Conservation (phyloP, 129 eudicot species). For the Chrysanthemum seticuspe region DNA sequence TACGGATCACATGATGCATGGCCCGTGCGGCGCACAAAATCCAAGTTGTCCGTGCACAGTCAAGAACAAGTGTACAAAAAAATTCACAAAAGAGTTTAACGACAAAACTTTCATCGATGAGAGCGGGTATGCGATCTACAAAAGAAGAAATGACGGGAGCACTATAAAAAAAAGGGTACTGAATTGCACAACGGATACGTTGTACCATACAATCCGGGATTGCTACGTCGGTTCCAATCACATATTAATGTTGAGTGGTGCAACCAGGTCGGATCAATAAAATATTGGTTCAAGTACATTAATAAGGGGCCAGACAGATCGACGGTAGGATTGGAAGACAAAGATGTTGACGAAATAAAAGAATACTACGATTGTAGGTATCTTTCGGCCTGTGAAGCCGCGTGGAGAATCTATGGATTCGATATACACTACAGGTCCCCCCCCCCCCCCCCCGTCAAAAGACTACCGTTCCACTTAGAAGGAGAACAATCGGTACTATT, state of each 20-base stretch:
- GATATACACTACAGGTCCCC: background rate
- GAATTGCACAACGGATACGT: background rate
- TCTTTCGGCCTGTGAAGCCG: background rate
- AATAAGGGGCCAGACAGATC: background rate
- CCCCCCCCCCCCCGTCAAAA: background rate
- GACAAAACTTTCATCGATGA: too few species aligned
- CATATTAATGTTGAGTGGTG: background rate
- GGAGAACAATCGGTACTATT: background rate
- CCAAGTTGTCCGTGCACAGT: background rate
- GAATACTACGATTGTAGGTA: background rate
- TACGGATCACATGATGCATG: slow-evolving; percentile 17
- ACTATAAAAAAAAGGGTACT: background rate
- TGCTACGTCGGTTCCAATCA: background rate
- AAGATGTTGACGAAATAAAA: background rate
- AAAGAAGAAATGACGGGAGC: background rate
- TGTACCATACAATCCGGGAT: background rate
- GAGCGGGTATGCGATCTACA: too few species aligned
- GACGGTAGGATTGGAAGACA: background rate
- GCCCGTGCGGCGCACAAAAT: slow-evolving; percentile 12
- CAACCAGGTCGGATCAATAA: background rate
- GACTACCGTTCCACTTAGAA: background rate
- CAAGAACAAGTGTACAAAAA: too few species aligned
- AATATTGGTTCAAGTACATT: background rate
- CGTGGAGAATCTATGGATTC: background rate
- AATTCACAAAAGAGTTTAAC: too few species aligned